A percentile compares a stretch with the other conserved stretches of the same genome.
Conservation (phyloP, 371 early-diverging fungal genomes). For the Saksenaea oblongispora region DNA sequence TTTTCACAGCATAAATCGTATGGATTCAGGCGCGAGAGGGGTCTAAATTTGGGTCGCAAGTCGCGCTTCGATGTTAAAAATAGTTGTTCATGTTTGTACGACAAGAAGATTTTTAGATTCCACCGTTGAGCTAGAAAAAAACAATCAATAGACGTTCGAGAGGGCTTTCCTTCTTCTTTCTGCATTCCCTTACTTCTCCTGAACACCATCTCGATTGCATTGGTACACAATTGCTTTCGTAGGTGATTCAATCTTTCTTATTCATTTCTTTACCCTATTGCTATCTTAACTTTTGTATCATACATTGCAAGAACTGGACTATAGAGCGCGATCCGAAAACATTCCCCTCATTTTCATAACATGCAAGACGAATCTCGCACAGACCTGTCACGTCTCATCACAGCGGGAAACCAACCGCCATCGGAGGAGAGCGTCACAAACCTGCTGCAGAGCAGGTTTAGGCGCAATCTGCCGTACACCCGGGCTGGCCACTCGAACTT, state of each 20-base stretch:
- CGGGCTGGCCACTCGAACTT: conserved; percentile 58
- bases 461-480: conserved; percentile 61
- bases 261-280: not conserved
- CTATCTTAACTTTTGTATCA: not conserved
- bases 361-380: conserved; percentile 56
- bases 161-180: not conserved
- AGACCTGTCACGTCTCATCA: conserved; percentile 46
- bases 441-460: conserved; percentile 54
- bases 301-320: conserved; percentile 2
- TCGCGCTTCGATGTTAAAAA: conserved; percentile 4
- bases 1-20: not conserved
- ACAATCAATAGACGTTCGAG: conserved; percentile 3
- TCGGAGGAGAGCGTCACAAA: conserved; percentile 60
- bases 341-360: conserved; percentile 3
- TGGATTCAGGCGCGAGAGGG: not conserved
- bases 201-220: conserved; percentile 6
- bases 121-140: conserved; percentile 5
- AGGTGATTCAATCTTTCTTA: not conserved
- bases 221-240: not conserved
- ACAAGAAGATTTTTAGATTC: conserved; percentile 4
- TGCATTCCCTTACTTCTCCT: conserved; percentile 6
- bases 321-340: not conserved
- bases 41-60: not conserved
- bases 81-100: not conserved
- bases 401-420: conserved; percentile 38